Evolutionary conservation across 2,329 filamentous ascomycete species (phyloP).

Genomic region (Thelonectria rubi): DNA sequence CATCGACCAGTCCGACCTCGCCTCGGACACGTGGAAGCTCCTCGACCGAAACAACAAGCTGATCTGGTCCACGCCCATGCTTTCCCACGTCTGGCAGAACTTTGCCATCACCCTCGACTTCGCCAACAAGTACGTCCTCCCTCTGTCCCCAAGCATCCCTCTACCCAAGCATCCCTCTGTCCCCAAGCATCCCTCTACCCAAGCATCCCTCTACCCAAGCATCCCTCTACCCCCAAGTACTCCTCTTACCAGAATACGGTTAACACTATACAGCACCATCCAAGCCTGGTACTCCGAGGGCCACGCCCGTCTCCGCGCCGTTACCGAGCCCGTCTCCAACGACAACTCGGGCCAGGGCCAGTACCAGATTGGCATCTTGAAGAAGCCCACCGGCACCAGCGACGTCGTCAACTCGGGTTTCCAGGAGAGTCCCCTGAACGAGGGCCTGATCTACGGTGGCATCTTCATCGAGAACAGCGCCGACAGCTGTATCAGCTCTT

Average conservation of each 20-base stretch:
- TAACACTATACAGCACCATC: slow-evolving; percentile 55
- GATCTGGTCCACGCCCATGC: slow-evolving; percentile 62
- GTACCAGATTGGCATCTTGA: slow-evolving; percentile 69
- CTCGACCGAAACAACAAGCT: slow-evolving; percentile 58
- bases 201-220: too few relatives aligned
- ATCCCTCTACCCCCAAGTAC: neutral
- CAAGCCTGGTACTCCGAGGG: slow-evolving; percentile 66
- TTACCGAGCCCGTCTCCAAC: slow-evolving; percentile 57
- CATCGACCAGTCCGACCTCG: slow-evolving; percentile 48
- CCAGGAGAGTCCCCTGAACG: slow-evolving; percentile 59
- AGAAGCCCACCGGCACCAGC: slow-evolving; percentile 62
- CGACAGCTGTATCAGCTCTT: slow-evolving; percentile 47
- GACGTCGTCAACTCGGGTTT: slow-evolving; percentile 59
- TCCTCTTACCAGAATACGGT: too few relatives aligned
- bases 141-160: neutral
- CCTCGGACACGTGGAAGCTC: slow-evolving; percentile 54
- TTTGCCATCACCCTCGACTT: slow-evolving; percentile 69
- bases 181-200: neutral
- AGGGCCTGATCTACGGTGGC: slow-evolving; percentile 62
- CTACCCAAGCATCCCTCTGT: neutral
- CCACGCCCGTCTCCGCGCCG: slow-evolving; percentile 53
- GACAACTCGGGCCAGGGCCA: slow-evolving; percentile 67
- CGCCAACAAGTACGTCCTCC: slow-evolving; percentile 57
- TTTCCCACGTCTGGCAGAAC: slow-evolving; percentile 65
- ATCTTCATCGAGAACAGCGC: slow-evolving; percentile 63